Evolutionary conservation across 306 rosid genomes (phyloP).

Genomic region (Vigna mungo): DNA sequence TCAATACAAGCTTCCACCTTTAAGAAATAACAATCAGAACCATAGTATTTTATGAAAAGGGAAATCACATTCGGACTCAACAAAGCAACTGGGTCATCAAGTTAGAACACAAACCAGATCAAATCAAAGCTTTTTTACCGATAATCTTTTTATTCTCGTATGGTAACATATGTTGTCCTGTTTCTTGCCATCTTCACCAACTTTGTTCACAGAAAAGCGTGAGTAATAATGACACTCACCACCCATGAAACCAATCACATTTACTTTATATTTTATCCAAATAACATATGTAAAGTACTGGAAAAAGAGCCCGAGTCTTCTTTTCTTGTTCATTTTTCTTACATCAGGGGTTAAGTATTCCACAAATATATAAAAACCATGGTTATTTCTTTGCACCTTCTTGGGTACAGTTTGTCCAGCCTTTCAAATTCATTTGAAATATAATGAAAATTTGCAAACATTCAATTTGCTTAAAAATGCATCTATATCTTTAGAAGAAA

Average conservation of each 20-base stretch:
- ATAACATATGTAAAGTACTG: background rate
- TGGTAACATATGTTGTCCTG: too few relatives aligned
- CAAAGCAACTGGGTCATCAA: conserved; percentile 28
- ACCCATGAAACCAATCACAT: background rate
- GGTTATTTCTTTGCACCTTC: conserved; percentile 11
- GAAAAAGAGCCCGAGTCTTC: background rate
- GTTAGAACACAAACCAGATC: background rate
- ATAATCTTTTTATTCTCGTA: background rate
- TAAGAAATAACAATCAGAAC: background rate
- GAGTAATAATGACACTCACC: too few relatives aligned
- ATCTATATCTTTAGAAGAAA: background rate
- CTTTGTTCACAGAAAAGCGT: too few relatives aligned
- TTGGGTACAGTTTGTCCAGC: conserved; percentile 5
- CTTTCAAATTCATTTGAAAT: conserved; percentile 13
- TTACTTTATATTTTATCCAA: conserved; percentile 18
- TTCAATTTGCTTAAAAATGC: conserved; percentile 4
- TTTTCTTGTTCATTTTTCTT: conserved; percentile 36
- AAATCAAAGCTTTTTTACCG: conserved; percentile 30
- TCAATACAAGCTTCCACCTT: conserved; percentile 35
- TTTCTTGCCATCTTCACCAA: too few relatives aligned
- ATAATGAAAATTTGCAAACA: conserved; percentile 10
- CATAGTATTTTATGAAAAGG: conserved; percentile 27
- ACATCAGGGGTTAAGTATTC: conserved; percentile 76
- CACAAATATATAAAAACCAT: conserved; percentile 63
- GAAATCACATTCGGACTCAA: conserved; percentile 1